Percentiles rank a stretch among this genome's conserved stretches.
Evolutionary conservation across 1,284 basidiomycete species (phyloP).

Genomic region (Irpex sp.): DNA sequence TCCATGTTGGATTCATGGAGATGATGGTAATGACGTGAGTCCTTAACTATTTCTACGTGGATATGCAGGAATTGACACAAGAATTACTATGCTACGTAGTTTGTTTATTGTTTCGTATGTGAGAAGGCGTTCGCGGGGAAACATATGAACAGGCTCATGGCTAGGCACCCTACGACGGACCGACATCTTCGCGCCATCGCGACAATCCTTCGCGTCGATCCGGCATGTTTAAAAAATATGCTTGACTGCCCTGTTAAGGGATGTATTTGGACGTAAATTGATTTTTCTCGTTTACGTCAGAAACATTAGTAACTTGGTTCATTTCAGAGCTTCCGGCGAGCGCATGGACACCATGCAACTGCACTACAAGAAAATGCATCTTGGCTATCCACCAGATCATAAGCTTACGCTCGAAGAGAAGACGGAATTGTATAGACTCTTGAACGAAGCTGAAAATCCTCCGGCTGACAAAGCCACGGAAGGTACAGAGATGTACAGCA

Average conservation of each 20-base stretch:
- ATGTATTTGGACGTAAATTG: not conserved
- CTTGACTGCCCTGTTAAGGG: not conserved
- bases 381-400: not conserved
- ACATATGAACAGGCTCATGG: not conserved
- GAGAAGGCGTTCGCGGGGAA: not conserved
- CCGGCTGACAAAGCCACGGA: not conserved
- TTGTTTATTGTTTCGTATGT: not conserved
- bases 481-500: not conserved
- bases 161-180: not conserved
- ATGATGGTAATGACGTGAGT: not conserved
- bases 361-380: not conserved
- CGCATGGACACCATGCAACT: not conserved
- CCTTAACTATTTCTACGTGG: not conserved
- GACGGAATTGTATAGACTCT: not conserved
- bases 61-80: not conserved
- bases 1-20: not conserved
- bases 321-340: not conserved
- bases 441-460: not conserved
- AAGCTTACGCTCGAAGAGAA: not conserved
- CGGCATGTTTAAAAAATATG: not conserved
- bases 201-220: not conserved
- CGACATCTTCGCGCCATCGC: not conserved
- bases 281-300: not conserved
- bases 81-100: not conserved
- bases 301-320: not conserved